A percentile compares a stretch with the other conserved stretches of the same genome.
Evolutionary conservation across 805 yeast species (phyloP).

Genomic region (Metschnikowia bowlesiae): DNA sequence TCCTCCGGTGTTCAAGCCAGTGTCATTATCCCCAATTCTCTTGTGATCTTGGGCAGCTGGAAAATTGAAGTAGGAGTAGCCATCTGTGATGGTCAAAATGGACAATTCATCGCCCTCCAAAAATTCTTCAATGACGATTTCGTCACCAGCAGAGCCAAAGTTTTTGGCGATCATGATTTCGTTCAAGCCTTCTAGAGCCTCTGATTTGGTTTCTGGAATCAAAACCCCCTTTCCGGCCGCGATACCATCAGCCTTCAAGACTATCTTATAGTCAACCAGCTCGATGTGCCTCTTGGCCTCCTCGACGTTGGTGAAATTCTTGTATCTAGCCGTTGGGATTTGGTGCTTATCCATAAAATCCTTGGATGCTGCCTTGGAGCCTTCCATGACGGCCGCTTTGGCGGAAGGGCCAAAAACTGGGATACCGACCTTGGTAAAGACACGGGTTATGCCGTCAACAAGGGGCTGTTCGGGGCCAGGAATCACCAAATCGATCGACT

Average conservation of each 20-base stretch:
- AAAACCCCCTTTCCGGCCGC: slow-evolving; percentile 99
- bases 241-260: slow-evolving; percentile 94
- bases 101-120: slow-evolving; percentile 96
- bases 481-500: slow-evolving; percentile 67
- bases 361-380: slow-evolving; percentile 92
- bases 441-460: slow-evolving; percentile 82
- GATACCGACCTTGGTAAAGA: slow-evolving; percentile 76
- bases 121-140: slow-evolving; percentile 90
- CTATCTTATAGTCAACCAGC: slow-evolving; percentile 67
- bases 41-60: slow-evolving; percentile 99
- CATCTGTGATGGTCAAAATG: slow-evolving; percentile 87
- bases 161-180: slow-evolving; percentile 86
- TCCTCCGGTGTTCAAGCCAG: slow-evolving; percentile 97
- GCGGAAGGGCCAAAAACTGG: slow-evolving; percentile 97
- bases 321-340: slow-evolving; percentile 92
- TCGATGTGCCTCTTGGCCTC: slow-evolving; percentile 70
- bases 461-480: slow-evolving; percentile 99
- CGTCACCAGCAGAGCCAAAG: slow-evolving; percentile 91
- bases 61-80: slow-evolving; percentile 81
- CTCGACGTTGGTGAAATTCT: slow-evolving; percentile 73
- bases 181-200: slow-evolving; percentile 78
- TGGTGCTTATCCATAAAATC: slow-evolving; percentile 86
- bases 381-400: slow-evolving; percentile 91
- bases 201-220: slow-evolving; percentile 79
- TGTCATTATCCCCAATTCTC: slow-evolving; percentile 88